Evolutionary conservation across 768 basidiomycete species (phyloP), one percentile per base, ranked within the genome.

Genomic region (Hydnomerulius pinastri): DNA sequence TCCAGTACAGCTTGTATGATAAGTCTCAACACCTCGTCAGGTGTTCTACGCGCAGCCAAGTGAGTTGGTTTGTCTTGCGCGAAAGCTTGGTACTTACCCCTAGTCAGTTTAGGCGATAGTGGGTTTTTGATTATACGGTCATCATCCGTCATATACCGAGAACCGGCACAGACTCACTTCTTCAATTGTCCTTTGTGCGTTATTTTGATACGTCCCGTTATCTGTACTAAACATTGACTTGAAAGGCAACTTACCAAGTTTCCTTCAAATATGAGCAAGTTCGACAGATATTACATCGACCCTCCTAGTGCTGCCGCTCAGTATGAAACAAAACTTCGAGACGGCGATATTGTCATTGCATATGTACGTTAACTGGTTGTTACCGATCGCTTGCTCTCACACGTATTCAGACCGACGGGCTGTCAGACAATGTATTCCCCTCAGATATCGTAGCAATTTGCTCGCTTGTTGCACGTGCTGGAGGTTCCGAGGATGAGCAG

Each of bases 1-100:
- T 91, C 91, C 10, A 92, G 91, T 63, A 93, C 91, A 0, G 90
- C 88, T 28, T 90, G 87, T 59, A 68, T 92, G 21, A 62, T 90
- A 30, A 88, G 79, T 46, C 65, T 92, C 47, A 91, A 92, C 61
- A 77, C 87, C 8, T 79, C 86, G 15, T 86, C 85, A 2, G 90
- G 90, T 13, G 54, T 86, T 37, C 73, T 92, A 49, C 86, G 86
- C 43, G 81, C 88, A 20, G 87, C 88, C 49, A 92, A 90, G 90
- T 90, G 63, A 57, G 81, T 72, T 21, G 10, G 41, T 11, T 8
- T 38, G 25, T 10, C n/a, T 40, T 20, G 27, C 6, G 18, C 28
- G 37, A 38, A 42, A 33, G 43, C 15, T 42, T 39, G 46, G 41
- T 35, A 33, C 24, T 30, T 38, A 46, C 40, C 54, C 50, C 41